Base-by-base conservation (phyloP, 768 basidiomycete species). In the Lactifluus echinatus region DNA sequence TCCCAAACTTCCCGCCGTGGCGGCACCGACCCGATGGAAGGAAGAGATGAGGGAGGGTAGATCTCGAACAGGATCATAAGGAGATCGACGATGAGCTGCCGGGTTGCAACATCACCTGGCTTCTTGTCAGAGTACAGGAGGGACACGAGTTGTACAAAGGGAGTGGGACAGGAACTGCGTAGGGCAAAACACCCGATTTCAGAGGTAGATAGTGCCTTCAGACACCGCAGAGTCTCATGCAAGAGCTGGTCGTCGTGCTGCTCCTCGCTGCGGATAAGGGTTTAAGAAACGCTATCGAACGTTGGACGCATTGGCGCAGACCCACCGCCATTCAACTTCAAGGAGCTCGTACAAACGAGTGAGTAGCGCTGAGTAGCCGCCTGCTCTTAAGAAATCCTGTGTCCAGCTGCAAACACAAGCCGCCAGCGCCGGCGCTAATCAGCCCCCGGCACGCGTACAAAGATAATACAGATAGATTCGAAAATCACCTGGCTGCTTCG, bases 101-200 rank as follows among this genome's bases (percentile, higher is more conserved):
- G 83, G 4, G 90, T 87, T 3, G 84, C 81, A 8, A 98, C 77
- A 37, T 99, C 96, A 43, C 96, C 96, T 0, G 96, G 96, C 68
- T 94, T 96, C 76, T 98, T 98, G 75, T 98, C 95, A 3, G 93
- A 95, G 70, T 91, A 98, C 2, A 98, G 76, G 15, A 98, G 78
- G 8, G 83, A 74, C 17, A 94, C 77, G 28, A 99, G 76, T 60
- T 94, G 88, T 4, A 78, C 76, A 68, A 92, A 97, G 1, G 95
- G 96, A 0, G 86, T 83, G 0, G 94, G 93, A 56, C 87, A 87
- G 29, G 85, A 87, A 64, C 83, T 85, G n/a, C 93, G 85, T 11
- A 99, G 80, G 4, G 96, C 93, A 51, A 84, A 83, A 66, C 89
- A 93, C 14, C 95, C 95, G 34, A 89, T 85, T 46, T 86, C 78